Percentiles rank a stretch among this genome's conserved stretches.
phyloP scores from a whole-genome alignment of 2,329 filamentous ascomycete species.

The Pseudogymnoascus sp. region DNA sequence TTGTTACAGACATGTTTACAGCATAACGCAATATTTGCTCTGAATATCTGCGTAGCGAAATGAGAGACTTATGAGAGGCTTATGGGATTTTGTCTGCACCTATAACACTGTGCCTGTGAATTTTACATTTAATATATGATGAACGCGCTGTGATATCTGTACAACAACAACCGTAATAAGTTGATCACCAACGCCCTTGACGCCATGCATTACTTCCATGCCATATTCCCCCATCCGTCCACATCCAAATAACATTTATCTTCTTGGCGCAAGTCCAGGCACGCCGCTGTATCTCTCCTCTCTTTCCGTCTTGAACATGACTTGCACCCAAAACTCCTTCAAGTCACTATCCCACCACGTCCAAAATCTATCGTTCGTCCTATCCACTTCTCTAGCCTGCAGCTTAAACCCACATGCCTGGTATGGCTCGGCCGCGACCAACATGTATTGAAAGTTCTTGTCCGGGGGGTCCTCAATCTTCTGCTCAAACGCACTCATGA shows the following conservation, averaged over 20 bases:
- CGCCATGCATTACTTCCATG: constrained; percentile 11
- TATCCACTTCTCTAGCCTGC: constrained; percentile 85
- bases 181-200: constrained; percentile 12
- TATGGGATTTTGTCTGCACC: not conserved
- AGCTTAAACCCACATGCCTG: constrained; percentile 97
- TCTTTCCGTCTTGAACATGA: constrained; percentile 97
- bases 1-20: not conserved
- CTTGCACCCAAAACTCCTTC: constrained; percentile 95
- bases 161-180: not conserved
- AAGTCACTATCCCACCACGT: constrained; percentile 91
- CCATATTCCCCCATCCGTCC: not conserved
- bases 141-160: constrained; percentile 1
- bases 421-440: constrained; percentile 94
- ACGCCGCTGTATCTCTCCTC: constrained; percentile 77
- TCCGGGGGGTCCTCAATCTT: constrained; percentile 86
- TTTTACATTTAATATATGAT: not conserved
- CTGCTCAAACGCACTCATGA: constrained; percentile 98
- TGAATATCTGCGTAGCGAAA: constrained; percentile 3
- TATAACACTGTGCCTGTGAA: not conserved
- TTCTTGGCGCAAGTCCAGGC: constrained; percentile 45
- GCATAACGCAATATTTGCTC: constrained; percentile 1
- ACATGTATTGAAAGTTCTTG: constrained; percentile 86
- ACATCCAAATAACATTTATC: constrained; percentile 10
- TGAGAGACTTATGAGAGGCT: constrained; percentile 1
- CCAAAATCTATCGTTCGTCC: constrained; percentile 81